Base-by-base conservation (phyloP, 352 stramenopile species). In the Peronosclerospora sorghi region DNA sequence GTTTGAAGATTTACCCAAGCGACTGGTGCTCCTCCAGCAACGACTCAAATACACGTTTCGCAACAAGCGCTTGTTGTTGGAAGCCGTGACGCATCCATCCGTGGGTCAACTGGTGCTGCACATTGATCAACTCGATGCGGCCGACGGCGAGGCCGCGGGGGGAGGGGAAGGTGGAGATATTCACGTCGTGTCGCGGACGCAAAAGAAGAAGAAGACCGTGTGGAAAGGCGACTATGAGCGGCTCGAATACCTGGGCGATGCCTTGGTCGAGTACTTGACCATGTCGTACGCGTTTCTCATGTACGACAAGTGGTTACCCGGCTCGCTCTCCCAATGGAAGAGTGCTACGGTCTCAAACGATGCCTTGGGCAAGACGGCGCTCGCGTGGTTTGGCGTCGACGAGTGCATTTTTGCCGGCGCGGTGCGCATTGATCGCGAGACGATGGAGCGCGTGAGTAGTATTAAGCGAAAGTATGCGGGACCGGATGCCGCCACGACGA, bases 201-300 rank as follows among this genome's bases (percentile, higher is more conserved):
- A 57, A 23, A 64, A 73, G 48, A 65, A 65, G 17, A 65, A 61
- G 23, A 67, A 73, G 15, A 68, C 40, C 8, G 50, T 64, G 10
- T 92, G 74, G 76, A 77, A 68, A 41, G 68, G 73, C n/a, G 73
- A 95, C 46, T 95, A 95, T 34, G 80, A 95, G 51, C 79, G 83
- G 4, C 47, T 95, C 6, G 83, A 95, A 49, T 95, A 91, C 42
- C 54, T 95, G 13, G 83, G 83, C 7, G 83, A 95, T 40, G 83
- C 83, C 8, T 63, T 95, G 36, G 88, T 95, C 39, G 83, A 93
- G 51, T 95, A 91, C 45, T 48, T 95, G 30, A 90, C 83, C 29
- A 62, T 93, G 10, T 83, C 81, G 10, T 90, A 94, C 45, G 80
- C 76, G 1, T 87, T 79, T 44, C 44, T 84, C 35, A 68, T 41